A percentile compares a stretch with the other conserved stretches of the same genome.
These are phyloP conservation scores for Aspergillus uvarum DNA, from an alignment of 2,329 filamentous ascomycete species.

Conservation along the genomic window DNA sequence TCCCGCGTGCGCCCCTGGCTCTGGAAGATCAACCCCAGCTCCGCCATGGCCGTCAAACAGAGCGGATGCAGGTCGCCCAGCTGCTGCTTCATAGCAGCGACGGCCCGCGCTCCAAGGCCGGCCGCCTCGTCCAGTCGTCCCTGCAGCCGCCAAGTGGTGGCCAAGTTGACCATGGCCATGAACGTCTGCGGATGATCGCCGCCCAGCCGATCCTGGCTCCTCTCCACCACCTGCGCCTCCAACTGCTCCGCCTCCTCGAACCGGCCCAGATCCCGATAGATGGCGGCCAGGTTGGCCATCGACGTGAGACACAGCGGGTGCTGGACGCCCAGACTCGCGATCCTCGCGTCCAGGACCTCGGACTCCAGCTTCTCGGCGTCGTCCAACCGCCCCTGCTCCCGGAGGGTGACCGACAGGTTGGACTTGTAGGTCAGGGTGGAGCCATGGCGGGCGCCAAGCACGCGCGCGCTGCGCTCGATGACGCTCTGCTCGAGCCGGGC, in stretches of 20 bases:
- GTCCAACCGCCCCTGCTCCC: slow-evolving; percentile 10
- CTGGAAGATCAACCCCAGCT: slow-evolving; percentile 12
- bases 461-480: not conserved
- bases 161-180: slow-evolving; percentile 10
- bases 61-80: slow-evolving; percentile 4
- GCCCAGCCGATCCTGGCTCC: slow-evolving; percentile 6
- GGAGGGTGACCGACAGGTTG: slow-evolving; percentile 8
- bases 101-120: not conserved
- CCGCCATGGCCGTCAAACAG: slow-evolving; percentile 12
- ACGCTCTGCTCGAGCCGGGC: slow-evolving; percentile 8
- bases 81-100: slow-evolving; percentile 3
- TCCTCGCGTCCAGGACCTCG: slow-evolving; percentile 1
- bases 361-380: slow-evolving; percentile 7
- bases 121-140: slow-evolving; percentile 6
- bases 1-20: not conserved
- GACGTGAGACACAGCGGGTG: slow-evolving; percentile 8
- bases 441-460: slow-evolving; percentile 1
- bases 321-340: not conserved
- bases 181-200: slow-evolving; percentile 14
- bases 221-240: slow-evolving; percentile 8
- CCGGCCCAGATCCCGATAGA: slow-evolving; percentile 8
- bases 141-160: slow-evolving; percentile 9
- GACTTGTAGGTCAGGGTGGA: slow-evolving; percentile 8
- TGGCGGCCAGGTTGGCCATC: slow-evolving; percentile 13
- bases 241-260: slow-evolving; percentile 13